Evolutionary conservation across 495 filamentous ascomycete genomes (phyloP), one percentile per base, ranked within the genome.

Genomic region (Xylaria nigripes): DNA sequence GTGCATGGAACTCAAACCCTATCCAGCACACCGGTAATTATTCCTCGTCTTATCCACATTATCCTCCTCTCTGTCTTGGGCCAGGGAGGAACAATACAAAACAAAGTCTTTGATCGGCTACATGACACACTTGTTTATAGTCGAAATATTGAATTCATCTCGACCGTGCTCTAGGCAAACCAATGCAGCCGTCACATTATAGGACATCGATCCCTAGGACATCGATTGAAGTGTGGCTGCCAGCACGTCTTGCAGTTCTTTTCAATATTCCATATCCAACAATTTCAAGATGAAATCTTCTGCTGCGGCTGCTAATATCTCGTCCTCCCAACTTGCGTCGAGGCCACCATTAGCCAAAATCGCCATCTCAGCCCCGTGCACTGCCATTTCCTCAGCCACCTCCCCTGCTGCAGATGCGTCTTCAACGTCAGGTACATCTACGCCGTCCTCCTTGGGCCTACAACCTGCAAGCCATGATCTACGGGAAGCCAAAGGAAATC

Each of bases 211-310:
- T 32, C 21, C 22, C 12, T 32, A 24, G 12, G 25, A 44, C 49
- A 57, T 22, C 56, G 51, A 60, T 64, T 66, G 57, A 54, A 50
- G 55, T n/a, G 3, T 40, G 8, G 5, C 6, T 22, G 16, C 10
- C 15, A 40, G 43, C 29, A 7, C 32, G n/a, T 41, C 29, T 41
- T 5, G 27, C 32, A 3, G 18, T 41, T 13, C 1, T 18, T 45
- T 4, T 29, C 22, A 24, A 19, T 30, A 5, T 48, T 32, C 12
- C 51, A 56, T 47, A 56, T 54, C 51, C 49, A 62, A 49, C 32
- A 66, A 55, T 56, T n/a, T 54, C 49, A 60, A 51, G 36, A 66
- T 66, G 64, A 56, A 61, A 36, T 58, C 59, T 42, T 46, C 64
- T 55, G 49, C 55, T 41, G 7, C 47, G 45, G 22, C 53, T 38